Evolutionary conservation across 371 early-diverging fungal species (phyloP).

Genomic region (Dichotomocladium elegans): DNA sequence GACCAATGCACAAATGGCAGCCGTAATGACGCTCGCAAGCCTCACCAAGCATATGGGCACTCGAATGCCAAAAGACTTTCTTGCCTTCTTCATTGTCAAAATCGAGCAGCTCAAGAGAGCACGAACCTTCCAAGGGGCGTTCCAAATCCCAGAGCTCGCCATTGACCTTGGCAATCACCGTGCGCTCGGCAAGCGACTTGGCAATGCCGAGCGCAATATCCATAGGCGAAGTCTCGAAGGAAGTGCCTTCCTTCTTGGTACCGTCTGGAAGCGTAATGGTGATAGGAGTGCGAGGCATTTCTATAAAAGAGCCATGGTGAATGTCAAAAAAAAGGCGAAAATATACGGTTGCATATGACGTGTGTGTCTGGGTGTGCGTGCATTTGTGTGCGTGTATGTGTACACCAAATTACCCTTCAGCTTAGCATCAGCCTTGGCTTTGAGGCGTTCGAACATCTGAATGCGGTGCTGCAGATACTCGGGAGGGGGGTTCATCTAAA

Average conservation of each 20-base stretch:
- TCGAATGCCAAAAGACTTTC: slow-evolving; percentile 99
- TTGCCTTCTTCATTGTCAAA: slow-evolving; percentile 96
- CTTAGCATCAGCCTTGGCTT: slow-evolving; percentile 73
- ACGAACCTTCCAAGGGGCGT: slow-evolving; percentile 82
- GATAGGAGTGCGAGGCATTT: slow-evolving; percentile 83
- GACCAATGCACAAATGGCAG: slow-evolving; percentile 97
- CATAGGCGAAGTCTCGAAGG: slow-evolving; percentile 98
- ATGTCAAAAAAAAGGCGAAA: too few relatives aligned
- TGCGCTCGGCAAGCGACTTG: slow-evolving; percentile 88
- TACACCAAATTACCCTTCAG: slow-evolving; percentile 64
- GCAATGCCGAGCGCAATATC: slow-evolving; percentile 85
- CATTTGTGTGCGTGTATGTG: not conserved
- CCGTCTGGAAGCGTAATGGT: slow-evolving; percentile 92
- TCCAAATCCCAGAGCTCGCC: slow-evolving; percentile 92
- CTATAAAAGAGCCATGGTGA: slow-evolving; percentile 42
- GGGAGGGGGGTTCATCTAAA: slow-evolving; percentile 64
- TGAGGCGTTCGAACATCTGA: slow-evolving; percentile 87
- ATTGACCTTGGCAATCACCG: slow-evolving; percentile 95
- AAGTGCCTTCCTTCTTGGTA: slow-evolving; percentile 71
- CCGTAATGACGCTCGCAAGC: slow-evolving; percentile 96
- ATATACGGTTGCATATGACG: not conserved
- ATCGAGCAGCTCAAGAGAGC: slow-evolving; percentile 88
- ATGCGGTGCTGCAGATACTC: slow-evolving; percentile 88
- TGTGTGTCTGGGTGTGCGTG: not conserved
- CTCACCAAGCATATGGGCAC: slow-evolving; percentile 99